Evolutionary conservation across 257 asterid genomes (phyloP).

Genomic region (Handroanthus guayacan): DNA sequence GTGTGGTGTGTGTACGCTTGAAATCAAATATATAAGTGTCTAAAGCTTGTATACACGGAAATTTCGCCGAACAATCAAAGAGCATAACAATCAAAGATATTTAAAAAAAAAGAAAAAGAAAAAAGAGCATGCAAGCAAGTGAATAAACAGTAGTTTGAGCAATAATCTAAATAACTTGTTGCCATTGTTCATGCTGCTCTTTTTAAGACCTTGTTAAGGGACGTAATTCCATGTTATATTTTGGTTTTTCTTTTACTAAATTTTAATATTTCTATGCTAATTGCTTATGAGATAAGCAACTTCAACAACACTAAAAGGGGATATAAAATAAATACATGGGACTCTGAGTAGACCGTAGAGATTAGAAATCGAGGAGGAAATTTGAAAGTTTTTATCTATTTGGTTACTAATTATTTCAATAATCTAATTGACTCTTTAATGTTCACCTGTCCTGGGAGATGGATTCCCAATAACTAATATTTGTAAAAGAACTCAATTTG

Average conservation of each 20-base stretch:
- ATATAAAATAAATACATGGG: too few relatives aligned
- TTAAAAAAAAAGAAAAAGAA: too few relatives aligned
- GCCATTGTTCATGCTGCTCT: not conserved
- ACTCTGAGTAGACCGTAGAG: too few relatives aligned
- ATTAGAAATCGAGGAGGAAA: too few relatives aligned
- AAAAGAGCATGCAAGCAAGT: too few relatives aligned
- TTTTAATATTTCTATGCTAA: not conserved
- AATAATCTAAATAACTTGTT: not conserved
- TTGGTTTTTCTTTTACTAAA: too few relatives aligned
- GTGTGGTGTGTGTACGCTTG: not conserved
- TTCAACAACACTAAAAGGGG: too few relatives aligned
- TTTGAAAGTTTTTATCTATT: too few relatives aligned
- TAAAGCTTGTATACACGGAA: not conserved
- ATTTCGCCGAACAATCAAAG: not conserved
- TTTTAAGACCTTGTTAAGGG: not conserved
- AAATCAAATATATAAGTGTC: not conserved
- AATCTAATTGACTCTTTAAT: not conserved
- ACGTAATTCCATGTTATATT: not conserved
- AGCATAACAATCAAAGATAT: not conserved
- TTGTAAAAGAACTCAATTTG: constrained; percentile 2
- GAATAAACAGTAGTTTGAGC: not conserved
- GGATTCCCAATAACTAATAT: constrained; percentile 7
- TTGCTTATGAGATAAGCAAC: not conserved
- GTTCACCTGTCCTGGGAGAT: not conserved
- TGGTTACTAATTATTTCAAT: constrained; percentile 5